Base-by-base conservation (phyloP, 1,139 yeast species). In the Casaregolazyma suthepensis region DNA sequence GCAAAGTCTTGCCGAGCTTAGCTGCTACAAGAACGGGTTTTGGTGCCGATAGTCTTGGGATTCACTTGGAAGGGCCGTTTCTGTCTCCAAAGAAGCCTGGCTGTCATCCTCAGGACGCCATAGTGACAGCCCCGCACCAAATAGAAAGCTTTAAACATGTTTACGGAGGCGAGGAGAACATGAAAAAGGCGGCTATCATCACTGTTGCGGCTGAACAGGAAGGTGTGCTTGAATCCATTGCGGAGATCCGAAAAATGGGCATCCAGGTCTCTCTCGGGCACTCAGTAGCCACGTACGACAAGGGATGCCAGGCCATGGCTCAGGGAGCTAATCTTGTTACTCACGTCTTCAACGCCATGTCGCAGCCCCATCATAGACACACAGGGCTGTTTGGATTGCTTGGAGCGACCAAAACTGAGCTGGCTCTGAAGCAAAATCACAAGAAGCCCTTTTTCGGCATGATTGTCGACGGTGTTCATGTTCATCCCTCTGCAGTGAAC, bases 41-140 rank as follows among this genome's bases (percentile, higher is more conserved):
- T 46, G 76, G 74, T 60, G 72, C 79, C 15, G 86, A 82, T 62
- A 75, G 79, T 5, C 69, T 82, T 52, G 87, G 87, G 3, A 83
- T 83, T n/a, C 87, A 82, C 61, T 67, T 79, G 50, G 87, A 82
- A 61, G 87, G 87, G 7, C 87, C 87, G 3, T 81, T 81, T 63
- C 76, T 82, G 56, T 78, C 76, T 57, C 68, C 74, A 48, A 63
- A 72, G 54, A 82, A 82, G 67, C 81, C 80, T 58, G 87, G 87
- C 1, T 81, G 85, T 62, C 87, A 82, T 62, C 84, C 84, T 2
- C 73, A 72, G 22, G 82, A 78, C 57, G 79, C 83, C n/a, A 72
- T 81, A 57, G 76, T 73, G 40, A 74, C 73, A 54, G 82, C 81
- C 18, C 69, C 71, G 46, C 71, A 73, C 9, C 76, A 77, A 13